phyloP scores from a whole-genome alignment of 176 grass and related monocot genomes.

The Aegilops longissima region DNA sequence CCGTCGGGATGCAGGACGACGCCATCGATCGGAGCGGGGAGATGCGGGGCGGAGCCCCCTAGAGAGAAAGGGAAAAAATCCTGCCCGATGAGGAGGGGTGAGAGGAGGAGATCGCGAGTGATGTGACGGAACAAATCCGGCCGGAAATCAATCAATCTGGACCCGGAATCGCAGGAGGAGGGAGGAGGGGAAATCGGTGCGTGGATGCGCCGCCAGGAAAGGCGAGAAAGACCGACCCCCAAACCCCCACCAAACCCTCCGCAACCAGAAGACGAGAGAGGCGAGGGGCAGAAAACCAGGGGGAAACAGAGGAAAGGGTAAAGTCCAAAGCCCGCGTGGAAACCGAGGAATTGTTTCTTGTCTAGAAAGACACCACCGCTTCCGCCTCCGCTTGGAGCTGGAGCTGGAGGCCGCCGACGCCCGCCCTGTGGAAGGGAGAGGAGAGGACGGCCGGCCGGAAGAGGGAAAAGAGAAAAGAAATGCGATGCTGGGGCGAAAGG shows the following conservation, averaged over 20 bases:
- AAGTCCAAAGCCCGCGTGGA: slow-evolving; percentile 39
- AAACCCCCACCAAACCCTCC: slow-evolving; percentile 14
- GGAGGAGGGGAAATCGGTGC: not conserved
- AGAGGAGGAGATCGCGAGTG: not conserved
- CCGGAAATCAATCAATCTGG: not conserved
- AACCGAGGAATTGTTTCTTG: slow-evolving; percentile 53
- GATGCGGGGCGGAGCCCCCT: not conserved
- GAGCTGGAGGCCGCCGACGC: not conserved
- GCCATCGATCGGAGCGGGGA: slow-evolving; percentile 37
- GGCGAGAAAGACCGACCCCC: not conserved
- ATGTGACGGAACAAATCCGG: slow-evolving; percentile 8
- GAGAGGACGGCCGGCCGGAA: not conserved
- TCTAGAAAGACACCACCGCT: slow-evolving; percentile 32
- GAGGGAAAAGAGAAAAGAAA: slow-evolving; percentile 7
- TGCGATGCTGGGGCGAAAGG: slow-evolving; percentile 22
- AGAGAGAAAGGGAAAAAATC: not conserved
- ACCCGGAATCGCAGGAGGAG: not conserved
- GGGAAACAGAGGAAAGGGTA: not conserved
- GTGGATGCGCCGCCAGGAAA: not conserved
- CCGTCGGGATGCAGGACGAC: slow-evolving; percentile 72
- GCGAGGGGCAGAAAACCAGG: slow-evolving; percentile 6
- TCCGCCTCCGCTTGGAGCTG: not conserved
- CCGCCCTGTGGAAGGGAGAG: not conserved
- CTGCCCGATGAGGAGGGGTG: not conserved
- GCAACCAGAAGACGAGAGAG: no score